phyloP scores from a whole-genome alignment of 129 eudicot species.

The Solidago caesia region DNA sequence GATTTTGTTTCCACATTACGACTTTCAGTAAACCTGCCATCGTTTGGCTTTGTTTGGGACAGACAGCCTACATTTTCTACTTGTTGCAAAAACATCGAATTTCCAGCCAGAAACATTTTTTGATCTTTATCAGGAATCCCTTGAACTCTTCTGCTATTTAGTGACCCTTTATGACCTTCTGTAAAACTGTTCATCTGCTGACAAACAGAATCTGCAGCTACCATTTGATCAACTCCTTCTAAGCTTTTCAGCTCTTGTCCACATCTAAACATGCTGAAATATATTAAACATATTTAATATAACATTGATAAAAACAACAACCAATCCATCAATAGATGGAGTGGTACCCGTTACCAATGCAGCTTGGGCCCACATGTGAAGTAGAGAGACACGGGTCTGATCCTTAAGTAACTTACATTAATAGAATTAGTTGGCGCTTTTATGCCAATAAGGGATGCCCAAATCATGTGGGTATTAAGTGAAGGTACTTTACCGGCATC shows the following conservation, averaged over 20 bases:
- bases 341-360: too few relatives aligned
- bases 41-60: slow-evolving; percentile 14
- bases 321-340: too few relatives aligned
- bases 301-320: not conserved
- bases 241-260: slow-evolving; percentile 8
- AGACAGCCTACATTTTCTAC: slow-evolving; percentile 17
- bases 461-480: too few relatives aligned
- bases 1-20: slow-evolving; percentile 16
- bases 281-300: not conserved
- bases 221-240: not conserved
- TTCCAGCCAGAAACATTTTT: not conserved
- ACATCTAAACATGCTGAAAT: slow-evolving; percentile 10
- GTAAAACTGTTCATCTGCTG: too few relatives aligned
- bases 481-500: too few relatives aligned
- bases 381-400: too few relatives aligned
- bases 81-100: not conserved
- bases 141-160: not conserved
- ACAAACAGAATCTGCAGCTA: too few relatives aligned
- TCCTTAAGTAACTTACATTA: too few relatives aligned
- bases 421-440: too few relatives aligned
- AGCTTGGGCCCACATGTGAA: too few relatives aligned
- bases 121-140: not conserved
- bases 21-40: slow-evolving; percentile 9
- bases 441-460: too few relatives aligned
- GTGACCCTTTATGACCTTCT: too few relatives aligned